These are phyloP conservation scores for Cercospora canescens DNA, from an alignment of 2,329 filamentous ascomycete species.

Conservation along the genomic window DNA sequence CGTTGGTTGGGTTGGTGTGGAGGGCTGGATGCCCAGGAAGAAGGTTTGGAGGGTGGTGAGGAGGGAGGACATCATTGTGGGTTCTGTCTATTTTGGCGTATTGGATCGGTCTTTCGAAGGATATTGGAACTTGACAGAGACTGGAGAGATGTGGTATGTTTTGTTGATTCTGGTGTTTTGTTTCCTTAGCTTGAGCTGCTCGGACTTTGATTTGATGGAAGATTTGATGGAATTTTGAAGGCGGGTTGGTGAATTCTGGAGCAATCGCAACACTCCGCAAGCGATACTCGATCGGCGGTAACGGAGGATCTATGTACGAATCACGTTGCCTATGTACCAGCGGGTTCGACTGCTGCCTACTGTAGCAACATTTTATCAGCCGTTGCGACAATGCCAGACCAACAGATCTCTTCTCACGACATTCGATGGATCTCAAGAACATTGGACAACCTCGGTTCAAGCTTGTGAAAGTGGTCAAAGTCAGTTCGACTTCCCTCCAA, in stretches of 20 bases:
- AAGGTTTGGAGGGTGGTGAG: neutral
- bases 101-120: neutral
- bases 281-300: too few species aligned
- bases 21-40: constrained; percentile 30
- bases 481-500: neutral
- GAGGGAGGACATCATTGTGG: neutral
- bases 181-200: neutral
- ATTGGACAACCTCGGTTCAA: neutral
- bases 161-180: neutral
- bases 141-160: neutral
- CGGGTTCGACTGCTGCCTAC: neutral
- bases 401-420: neutral
- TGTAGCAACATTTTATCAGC: neutral
- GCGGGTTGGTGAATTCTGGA: too few species aligned
- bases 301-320: too few species aligned
- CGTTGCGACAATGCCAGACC: neutral
- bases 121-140: neutral
- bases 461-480: neutral
- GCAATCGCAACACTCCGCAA: too few species aligned
- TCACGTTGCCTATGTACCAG: neutral
- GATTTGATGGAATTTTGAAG: too few species aligned
- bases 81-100: neutral
- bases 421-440: neutral
- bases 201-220: neutral
- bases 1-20: constrained; percentile 20